phyloP scores from a whole-genome alignment of 2,329 filamentous ascomycete species.

The Penicillium sp. region DNA sequence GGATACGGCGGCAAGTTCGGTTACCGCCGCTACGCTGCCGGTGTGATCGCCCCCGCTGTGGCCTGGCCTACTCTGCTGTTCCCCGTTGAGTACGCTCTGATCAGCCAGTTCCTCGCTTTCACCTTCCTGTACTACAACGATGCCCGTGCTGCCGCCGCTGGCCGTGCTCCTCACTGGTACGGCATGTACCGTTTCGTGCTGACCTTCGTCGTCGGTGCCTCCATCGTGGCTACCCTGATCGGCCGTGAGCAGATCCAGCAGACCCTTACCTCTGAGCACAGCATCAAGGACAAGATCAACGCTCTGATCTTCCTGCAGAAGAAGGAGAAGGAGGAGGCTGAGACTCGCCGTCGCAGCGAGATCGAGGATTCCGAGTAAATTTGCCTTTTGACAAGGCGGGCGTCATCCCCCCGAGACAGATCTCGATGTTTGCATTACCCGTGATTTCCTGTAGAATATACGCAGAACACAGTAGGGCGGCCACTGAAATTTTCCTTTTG shows the following conservation, averaged over 20 bases:
- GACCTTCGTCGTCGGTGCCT: constrained; percentile 81
- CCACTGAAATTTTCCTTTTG: constrained; percentile 30
- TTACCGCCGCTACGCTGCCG: constrained; percentile 78
- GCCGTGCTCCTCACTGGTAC: constrained; percentile 86
- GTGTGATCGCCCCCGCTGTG: constrained; percentile 72
- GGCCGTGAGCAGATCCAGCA: constrained; percentile 72
- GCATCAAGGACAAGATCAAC: constrained; percentile 51
- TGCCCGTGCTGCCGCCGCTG: constrained; percentile 65
- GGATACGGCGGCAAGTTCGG: constrained; percentile 65
- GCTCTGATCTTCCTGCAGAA: constrained; percentile 50
- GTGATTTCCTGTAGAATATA: constrained; percentile 37
- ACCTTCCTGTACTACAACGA: constrained; percentile 84
- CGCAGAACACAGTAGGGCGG: constrained; percentile 32
- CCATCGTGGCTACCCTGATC: constrained; percentile 76
- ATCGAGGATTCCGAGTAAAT: constrained; percentile 36
- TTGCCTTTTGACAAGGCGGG: constrained; percentile 10
- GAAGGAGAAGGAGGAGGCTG: constrained; percentile 46
- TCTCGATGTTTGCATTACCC: constrained; percentile 30
- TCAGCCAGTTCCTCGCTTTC: constrained; percentile 81
- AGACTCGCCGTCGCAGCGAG: constrained; percentile 37
- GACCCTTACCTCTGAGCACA: constrained; percentile 36
- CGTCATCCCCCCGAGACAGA: constrained; percentile 14
- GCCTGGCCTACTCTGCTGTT: constrained; percentile 89
- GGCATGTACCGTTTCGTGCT: constrained; percentile 85
- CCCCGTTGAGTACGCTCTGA: constrained; percentile 80